These are phyloP conservation scores for Micractinium conductrix DNA, from an alignment of 139 green algal species.

Conservation along the genomic window DNA sequence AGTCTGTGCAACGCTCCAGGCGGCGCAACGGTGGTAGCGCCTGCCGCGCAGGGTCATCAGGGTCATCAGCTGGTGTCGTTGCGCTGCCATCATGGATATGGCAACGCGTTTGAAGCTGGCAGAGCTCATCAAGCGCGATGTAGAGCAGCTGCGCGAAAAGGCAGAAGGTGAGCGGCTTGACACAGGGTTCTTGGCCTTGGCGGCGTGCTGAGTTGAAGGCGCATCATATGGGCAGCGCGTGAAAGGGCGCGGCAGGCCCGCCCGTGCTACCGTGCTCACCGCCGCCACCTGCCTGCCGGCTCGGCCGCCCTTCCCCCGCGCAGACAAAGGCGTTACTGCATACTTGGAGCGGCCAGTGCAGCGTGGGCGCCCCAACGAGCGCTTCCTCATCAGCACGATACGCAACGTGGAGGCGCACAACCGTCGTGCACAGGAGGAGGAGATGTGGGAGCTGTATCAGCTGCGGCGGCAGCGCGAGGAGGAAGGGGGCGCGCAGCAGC, in stretches of 20 bases:
- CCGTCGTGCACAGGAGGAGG: conserved; percentile 56
- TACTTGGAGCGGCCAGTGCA: conserved; percentile 52
- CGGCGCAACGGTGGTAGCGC: too few relatives aligned
- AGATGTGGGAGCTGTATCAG: conserved; percentile 66
- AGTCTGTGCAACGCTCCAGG: too few relatives aligned
- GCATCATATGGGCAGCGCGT: too few relatives aligned
- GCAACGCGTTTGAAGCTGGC: conserved; percentile 21
- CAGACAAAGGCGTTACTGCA: conserved; percentile 65
- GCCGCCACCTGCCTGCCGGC: not conserved
- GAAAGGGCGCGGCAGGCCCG: too few relatives aligned
- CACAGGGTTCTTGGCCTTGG: too few relatives aligned
- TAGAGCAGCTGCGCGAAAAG: conserved; percentile 36
- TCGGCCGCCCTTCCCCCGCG: not conserved
- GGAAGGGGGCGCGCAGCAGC: not conserved
- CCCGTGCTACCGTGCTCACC: not conserved
- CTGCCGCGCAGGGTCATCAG: too few relatives aligned
- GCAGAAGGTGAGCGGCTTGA: conserved; percentile 16
- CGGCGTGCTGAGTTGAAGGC: too few relatives aligned
- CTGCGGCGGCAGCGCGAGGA: conserved; percentile 46
- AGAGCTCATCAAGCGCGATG: conserved; percentile 34
- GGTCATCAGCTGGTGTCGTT: too few relatives aligned
- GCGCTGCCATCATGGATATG: conserved; percentile 28
- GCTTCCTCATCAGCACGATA: conserved; percentile 75
- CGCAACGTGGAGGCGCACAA: conserved; percentile 58
- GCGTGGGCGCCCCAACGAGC: conserved; percentile 70